Evolutionary conservation across 2,329 filamentous ascomycete genomes (phyloP).

Genomic region (Pleomassaria siparia): DNA sequence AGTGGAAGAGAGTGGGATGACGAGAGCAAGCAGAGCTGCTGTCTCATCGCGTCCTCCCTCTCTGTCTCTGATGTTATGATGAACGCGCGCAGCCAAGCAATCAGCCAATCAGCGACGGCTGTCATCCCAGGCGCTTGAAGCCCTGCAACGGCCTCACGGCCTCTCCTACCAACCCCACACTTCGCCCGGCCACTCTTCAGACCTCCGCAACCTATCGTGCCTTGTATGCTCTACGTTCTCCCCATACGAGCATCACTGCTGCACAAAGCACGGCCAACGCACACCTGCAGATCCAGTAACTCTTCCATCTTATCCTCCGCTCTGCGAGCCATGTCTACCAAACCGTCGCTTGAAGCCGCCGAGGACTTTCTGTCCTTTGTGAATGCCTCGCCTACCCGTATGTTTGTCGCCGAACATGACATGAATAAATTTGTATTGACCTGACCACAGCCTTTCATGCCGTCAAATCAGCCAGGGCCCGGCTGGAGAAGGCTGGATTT

Average conservation of each 20-base stretch:
- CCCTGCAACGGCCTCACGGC: background rate
- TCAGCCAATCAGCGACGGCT: no score
- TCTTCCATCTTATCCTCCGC: constrained; percentile 16
- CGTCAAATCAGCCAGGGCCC: constrained; percentile 74
- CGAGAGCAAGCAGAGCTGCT: no score
- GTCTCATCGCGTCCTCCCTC: no score
- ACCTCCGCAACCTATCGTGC: constrained; percentile 14
- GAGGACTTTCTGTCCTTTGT: constrained; percentile 91
- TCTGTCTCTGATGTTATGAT: no score
- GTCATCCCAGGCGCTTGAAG: no score
- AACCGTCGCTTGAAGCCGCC: constrained; percentile 54
- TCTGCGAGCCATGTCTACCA: constrained; percentile 37
- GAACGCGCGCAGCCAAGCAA: no score
- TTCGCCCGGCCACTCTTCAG: background rate
- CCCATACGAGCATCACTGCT: constrained; percentile 9
- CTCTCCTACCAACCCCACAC: background rate
- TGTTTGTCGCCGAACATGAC: constrained; percentile 29
- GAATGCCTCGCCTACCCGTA: constrained; percentile 92
- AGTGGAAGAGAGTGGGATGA: no score
- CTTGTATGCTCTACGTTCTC: constrained; percentile 9
- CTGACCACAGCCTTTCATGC: constrained; percentile 81
- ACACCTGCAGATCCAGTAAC: constrained; percentile 11
- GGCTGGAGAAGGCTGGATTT: constrained; percentile 83
- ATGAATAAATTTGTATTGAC: constrained; percentile 14
- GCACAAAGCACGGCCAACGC: constrained; percentile 8